Percentiles rank a stretch among this genome's conserved stretches.
Conservation (phyloP, 495 filamentous ascomycete species). For the Aspergillus coremiiformis region DNA sequence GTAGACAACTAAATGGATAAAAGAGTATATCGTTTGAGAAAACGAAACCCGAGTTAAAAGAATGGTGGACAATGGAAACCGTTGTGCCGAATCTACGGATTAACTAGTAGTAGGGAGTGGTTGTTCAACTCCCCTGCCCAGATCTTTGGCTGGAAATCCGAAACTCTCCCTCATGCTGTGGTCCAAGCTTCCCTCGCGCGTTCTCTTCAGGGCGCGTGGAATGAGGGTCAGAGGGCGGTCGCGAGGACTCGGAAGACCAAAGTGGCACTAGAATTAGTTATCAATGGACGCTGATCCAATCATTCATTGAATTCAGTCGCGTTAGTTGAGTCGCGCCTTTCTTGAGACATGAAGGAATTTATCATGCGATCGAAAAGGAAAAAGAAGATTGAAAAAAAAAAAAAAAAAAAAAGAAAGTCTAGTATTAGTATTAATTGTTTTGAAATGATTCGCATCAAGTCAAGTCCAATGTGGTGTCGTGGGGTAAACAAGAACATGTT, state of each 20-base stretch:
- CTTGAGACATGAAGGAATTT: neutral
- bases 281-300: slow-evolving; percentile 17
- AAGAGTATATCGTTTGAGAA: too few relatives aligned
- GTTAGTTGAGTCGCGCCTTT: slow-evolving; percentile 5
- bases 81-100: slow-evolving; percentile 1
- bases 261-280: slow-evolving; percentile 5
- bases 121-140: too few relatives aligned
- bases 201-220: slow-evolving; percentile 16
- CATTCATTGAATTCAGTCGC: slow-evolving; percentile 13
- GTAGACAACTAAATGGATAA: too few relatives aligned
- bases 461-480: neutral
- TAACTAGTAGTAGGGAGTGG: too few relatives aligned
- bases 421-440: neutral
- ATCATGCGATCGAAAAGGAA: neutral
- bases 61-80: neutral
- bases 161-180: slow-evolving; percentile 7
- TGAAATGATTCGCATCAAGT: neutral
- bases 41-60: neutral
- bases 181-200: slow-evolving; percentile 14
- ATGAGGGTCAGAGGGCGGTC: slow-evolving; percentile 20
- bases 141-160: slow-evolving; percentile 7
- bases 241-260: slow-evolving; percentile 7
- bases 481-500: neutral
- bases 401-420: neutral
- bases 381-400: neutral